A percentile compares a stretch with the other conserved stretches of the same genome.
Evolutionary conservation across 2,329 filamentous ascomycete genomes (phyloP).

Genomic region (Fusarium sp.): DNA sequence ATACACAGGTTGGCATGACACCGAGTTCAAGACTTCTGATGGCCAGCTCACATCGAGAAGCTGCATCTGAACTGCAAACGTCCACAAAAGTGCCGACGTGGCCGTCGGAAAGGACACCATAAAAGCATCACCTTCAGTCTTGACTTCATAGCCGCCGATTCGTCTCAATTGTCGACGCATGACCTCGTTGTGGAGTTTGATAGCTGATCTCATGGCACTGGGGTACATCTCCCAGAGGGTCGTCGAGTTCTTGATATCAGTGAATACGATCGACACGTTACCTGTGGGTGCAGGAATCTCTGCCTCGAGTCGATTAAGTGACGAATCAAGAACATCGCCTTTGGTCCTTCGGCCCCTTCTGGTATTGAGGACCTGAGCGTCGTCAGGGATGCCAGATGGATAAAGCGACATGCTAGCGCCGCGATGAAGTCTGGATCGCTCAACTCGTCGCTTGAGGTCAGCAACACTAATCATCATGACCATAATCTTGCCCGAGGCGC

Average conservation of each 20-base stretch:
- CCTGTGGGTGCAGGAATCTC: slow-evolving; percentile 93
- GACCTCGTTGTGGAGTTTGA: slow-evolving; percentile 96
- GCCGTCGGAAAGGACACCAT: slow-evolving; percentile 99
- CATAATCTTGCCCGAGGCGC: slow-evolving; percentile 95
- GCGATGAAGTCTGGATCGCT: slow-evolving; percentile 78
- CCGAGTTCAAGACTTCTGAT: slow-evolving; percentile 87
- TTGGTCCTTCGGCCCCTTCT: slow-evolving; percentile 75
- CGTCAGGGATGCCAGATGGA: slow-evolving; percentile 79
- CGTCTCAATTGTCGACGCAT: slow-evolving; percentile 94
- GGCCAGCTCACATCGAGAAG: slow-evolving; percentile 94
- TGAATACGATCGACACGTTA: slow-evolving; percentile 94
- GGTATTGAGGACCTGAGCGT: slow-evolving; percentile 72
- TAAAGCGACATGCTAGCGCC: slow-evolving; percentile 89
- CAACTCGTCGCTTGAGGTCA: slow-evolving; percentile 85
- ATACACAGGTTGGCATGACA: slow-evolving; percentile 83
- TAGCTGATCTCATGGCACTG: slow-evolving; percentile 94
- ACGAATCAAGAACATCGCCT: slow-evolving; percentile 82
- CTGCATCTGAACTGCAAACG: slow-evolving; percentile 90
- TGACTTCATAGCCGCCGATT: slow-evolving; percentile 98
- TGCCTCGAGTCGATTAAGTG: slow-evolving; percentile 85
- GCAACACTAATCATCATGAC: slow-evolving; percentile 97
- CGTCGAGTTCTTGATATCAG: slow-evolving; percentile 99
- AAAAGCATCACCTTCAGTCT: slow-evolving; percentile 99
- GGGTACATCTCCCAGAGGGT: slow-evolving; percentile 96
- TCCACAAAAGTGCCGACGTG: slow-evolving; percentile 94